phyloP scores from a whole-genome alignment of 768 basidiomycete genomes.

The Boletus speciosus region DNA sequence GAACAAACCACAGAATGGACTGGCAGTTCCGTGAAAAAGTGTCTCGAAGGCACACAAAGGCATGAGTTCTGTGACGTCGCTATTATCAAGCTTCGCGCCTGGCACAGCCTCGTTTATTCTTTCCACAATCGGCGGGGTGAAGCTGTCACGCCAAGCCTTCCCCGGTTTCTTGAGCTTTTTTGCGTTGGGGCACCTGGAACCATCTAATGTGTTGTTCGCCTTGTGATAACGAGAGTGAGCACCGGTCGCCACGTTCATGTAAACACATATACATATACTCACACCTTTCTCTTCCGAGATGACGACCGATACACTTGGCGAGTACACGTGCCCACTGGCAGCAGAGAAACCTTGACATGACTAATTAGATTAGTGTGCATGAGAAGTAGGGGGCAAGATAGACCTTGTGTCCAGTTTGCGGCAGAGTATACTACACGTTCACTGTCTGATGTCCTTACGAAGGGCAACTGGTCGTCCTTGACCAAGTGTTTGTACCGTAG shows the following conservation, averaged over 20 bases:
- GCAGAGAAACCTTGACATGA: constrained; percentile 51
- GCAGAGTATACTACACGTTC: constrained; percentile 65
- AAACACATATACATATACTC: constrained; percentile 24
- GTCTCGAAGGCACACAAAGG: constrained; percentile 80
- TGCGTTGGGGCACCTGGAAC: constrained; percentile 59
- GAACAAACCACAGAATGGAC: constrained; percentile 77
- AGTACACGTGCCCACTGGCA: constrained; percentile 45
- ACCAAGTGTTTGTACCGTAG: constrained; percentile 53
- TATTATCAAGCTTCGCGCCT: constrained; percentile 53
- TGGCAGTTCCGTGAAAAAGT: constrained; percentile 45
- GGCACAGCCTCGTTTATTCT: constrained; percentile 61
- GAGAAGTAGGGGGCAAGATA: background rate
- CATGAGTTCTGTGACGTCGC: constrained; percentile 59
- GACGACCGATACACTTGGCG: constrained; percentile 52
- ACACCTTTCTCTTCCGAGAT: constrained; percentile 47
- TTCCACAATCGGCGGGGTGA: constrained; percentile 50
- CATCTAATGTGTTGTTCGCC: constrained; percentile 68
- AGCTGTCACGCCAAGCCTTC: constrained; percentile 53
- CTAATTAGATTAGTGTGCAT: background rate
- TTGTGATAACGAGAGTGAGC: constrained; percentile 17
- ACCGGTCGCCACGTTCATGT: background rate
- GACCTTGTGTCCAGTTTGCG: constrained; percentile 66
- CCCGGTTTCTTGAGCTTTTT: constrained; percentile 43
- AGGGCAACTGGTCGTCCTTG: constrained; percentile 43
- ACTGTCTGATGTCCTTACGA: constrained; percentile 48